Base-by-base conservation (phyloP, 805 yeast genomes). In the Pichia eremophila region DNA sequence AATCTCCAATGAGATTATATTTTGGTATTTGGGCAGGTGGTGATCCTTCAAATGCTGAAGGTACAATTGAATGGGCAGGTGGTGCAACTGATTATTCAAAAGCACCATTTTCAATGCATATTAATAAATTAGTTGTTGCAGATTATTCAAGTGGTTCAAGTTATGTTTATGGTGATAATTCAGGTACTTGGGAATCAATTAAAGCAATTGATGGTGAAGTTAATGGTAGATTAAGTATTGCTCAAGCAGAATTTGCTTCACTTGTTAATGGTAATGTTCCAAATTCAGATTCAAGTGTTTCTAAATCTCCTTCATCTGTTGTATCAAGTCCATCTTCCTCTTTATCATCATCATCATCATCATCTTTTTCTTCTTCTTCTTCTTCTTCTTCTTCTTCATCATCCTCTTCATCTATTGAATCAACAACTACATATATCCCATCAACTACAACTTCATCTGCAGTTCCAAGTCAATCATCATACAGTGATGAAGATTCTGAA, bases 11-110 rank as follows among this genome's bases (percentile, higher is more conserved):
- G 90, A 53, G 55, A 43, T 7, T 57, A 1, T 73, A 69, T 54
- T 61, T 84, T 51, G 91, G 93, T 54, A 66, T 79, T 32, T 84
- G 93, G 91, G 89, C 89, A 5, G 91, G 90, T 57, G 93, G 93
- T 61, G 89, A 83, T 63, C 68, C 84, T 29, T 55, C 68, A 27
- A 83, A 83, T 57, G 68, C 72, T 8, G 68, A 69, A 37, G 91
- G 91, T 44, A 83, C 90, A 2, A 82, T 84, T 48, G 78, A 78
- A 57, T 84, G 93, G 93, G 88, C 91, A 5, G 91, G 91, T 49
- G 95, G 95, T 48, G 49, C 55, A 18, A 79, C 88, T 14, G 81
- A 85, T 59, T 83, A 78, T 58, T 52, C 75, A 5, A 59, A 75
- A 28, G 86, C 79, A 28, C 91, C 93, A 45, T 86, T 80, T 64